Evolutionary conservation across 352 stramenopile genomes (phyloP), one percentile per base, ranked within the genome.

Genomic region (Globisporangium irregulare): DNA sequence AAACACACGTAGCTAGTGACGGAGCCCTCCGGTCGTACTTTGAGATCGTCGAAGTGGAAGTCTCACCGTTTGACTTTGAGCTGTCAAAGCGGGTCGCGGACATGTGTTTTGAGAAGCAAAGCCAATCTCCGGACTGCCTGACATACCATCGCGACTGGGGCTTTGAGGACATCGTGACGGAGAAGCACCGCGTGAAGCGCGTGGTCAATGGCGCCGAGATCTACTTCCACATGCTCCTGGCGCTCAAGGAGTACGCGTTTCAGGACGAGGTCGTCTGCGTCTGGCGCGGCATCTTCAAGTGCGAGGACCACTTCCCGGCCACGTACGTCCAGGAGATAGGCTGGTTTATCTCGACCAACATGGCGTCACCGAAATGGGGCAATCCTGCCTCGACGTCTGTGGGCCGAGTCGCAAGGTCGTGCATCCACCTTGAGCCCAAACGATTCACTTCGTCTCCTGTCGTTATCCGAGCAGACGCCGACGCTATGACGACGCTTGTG

Each of bases 401-500:
- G 10, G 51, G 54, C 58, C 24, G 38, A 0, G 27, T 67, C 2
- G 22, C 32, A 2, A 65, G 10, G 14, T n/a, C 14, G 55, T 69
- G 64, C 27, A 34, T 62, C 14, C 64, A 69, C 29, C 20, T 69
- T 4, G 55, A 60, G 25, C 64, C 64, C 10, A 55, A 69, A 22
- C 25, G 25, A 3, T 64, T 65, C 12, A 25, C 15, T 22, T 7
- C 38, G 24, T 5, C 59, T 1, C 8, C 12, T 24, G n/a, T 12
- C 20, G 25, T 32, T 12, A 53, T 64, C 20, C 3, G 5, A 43
- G 59, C 70, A 25, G 75, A 82, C 29, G 76, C 78, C 12, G 81
- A 80, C 10, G 46, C 83, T 43, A 75, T 90, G 6, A 85, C 78
- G 27, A 84, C 82, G 14, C 71, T 83, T 5, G 79, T 89, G n/a